Evolutionary conservation across 192 early-diverging fungal genomes (phyloP), one percentile per base, ranked within the genome.

Genomic region (Phycomyces blakesleeanus): DNA sequence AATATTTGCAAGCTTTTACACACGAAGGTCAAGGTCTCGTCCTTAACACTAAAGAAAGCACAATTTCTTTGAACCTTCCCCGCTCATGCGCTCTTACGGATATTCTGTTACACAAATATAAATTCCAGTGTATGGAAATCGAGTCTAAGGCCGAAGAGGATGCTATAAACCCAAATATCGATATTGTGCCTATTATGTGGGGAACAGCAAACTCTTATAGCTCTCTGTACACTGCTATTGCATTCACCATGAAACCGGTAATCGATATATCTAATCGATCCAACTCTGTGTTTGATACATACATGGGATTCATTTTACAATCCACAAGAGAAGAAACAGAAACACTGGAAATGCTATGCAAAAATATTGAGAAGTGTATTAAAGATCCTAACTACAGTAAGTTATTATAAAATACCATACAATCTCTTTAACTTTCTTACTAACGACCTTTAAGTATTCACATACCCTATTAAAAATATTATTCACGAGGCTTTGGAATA

Each of bases 61-160:
- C 49, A 14, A 18, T 51, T 8, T 25, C 25, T 18, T 18, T 50
- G 14, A 47, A 61, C 16, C 2, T 14, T 2, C 27, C 37, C 1
- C 59, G 49, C 11, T 16, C 49, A 14, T 20, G 20, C 6, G 34
- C 5, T n/a, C 44, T 61, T 4, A 61, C 26, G 37, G 16, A 26
- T 26, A 34, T 25, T 20, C 34, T 61, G 20, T 15, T 61, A 8
- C 59, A 51, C 27, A 52, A 51, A 9, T 61, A 61, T 15, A 51
- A 34, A 10, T 50, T 37, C 10, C 59, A 61, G 15, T 61, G 44
- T 24, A 61, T 61, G 59, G 59, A 61, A 22, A 47, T 50, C 24
- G 27, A 61, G 34, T 20, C 59, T 21, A 61, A 51, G 21, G 47
- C 29, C 8, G 59, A 50, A 22, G 59, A 61, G 9, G 59, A 61